Percentiles rank a stretch among this genome's conserved stretches.
Conservation (phyloP, 75 land plant genomes). For the Isoetes taiwanensis region DNA sequence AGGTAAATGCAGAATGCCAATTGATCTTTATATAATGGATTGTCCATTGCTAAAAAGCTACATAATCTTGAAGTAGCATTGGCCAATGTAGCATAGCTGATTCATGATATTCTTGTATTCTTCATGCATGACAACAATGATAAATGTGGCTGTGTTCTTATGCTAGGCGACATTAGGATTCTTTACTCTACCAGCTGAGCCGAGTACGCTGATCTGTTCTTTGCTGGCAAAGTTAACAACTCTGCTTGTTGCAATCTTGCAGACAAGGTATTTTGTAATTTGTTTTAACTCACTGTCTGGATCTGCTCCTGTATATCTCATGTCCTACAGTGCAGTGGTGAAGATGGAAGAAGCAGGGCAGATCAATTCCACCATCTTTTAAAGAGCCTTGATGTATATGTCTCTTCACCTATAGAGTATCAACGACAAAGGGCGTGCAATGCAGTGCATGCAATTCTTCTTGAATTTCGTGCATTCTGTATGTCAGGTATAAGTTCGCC, state of each 20-base stretch:
- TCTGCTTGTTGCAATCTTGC: slow-evolving; percentile 64
- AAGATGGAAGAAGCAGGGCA: slow-evolving; percentile 90
- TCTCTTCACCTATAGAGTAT: slow-evolving; percentile 65
- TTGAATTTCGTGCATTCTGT: slow-evolving; percentile 70
- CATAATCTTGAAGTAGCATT: too few relatives aligned
- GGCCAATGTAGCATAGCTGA: too few relatives aligned
- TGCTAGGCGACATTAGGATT: slow-evolving; percentile 89
- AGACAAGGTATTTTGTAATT: slow-evolving; percentile 60
- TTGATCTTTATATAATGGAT: too few relatives aligned
- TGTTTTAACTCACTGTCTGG: background rate
- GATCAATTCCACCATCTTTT: slow-evolving; percentile 83
- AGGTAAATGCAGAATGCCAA: too few relatives aligned
- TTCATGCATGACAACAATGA: background rate
- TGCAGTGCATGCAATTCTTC: slow-evolving; percentile 65
- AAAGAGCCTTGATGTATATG: slow-evolving; percentile 77
- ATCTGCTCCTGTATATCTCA: background rate
- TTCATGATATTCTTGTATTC: too few relatives aligned
- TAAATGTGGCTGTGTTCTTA: background rate
- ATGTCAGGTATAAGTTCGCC: slow-evolving; percentile 59
- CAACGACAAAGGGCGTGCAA: slow-evolving; percentile 75
- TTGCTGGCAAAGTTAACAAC: slow-evolving; percentile 64
- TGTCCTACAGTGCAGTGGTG: slow-evolving; percentile 43
- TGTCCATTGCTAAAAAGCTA: too few relatives aligned
- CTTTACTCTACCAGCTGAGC: slow-evolving; percentile 76
- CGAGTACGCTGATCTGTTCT: slow-evolving; percentile 44